Base-by-base conservation (phyloP, 805 yeast genomes). In the Myxozyma monticola region DNA sequence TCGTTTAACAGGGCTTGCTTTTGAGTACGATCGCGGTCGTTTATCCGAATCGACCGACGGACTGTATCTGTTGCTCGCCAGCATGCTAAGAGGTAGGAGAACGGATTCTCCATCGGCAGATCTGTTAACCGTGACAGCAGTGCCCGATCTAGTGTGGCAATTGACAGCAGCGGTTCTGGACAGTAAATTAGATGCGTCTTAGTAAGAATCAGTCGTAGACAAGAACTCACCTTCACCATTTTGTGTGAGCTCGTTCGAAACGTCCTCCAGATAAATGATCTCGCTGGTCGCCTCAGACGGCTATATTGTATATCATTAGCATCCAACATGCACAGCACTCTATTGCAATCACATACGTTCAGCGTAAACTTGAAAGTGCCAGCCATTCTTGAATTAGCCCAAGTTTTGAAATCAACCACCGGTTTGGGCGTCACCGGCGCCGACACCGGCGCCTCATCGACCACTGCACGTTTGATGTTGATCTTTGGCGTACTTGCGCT, bases 111-210 rank as follows among this genome's bases (percentile, higher is more conserved):
- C 14, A 73, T 67, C 0, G 83, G 84, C 17, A 62, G 49, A 48
- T 79, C 83, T 1, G 81, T 75, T 40, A 81, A 66, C 12, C 79
- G 62, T 48, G 80, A 81, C 62, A 80, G 71, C 42, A 80, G 72
- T 1, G 75, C 66, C 2, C 71, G 68, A 56, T 81, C 86, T 20
- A 79, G 62, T 8, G 51, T 46, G 8, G 45, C 36, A 14, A 43
- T 37, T 6, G 55, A 40, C 37, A 49, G 42, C 10, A 12, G 37
- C 3, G 45, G 45, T 10, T 39, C 48, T 43, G 17, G 14, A 10
- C 14, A 20, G 6, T 33, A 26, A 12, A 18, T 18, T 25, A 2
- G 31, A 15, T 12, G 9, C 3, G 33, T n/a, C 15, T 4, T 20
- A 21, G 9, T 21, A 7, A 17, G 12, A 28, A 15, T 9, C 22